These are phyloP conservation scores for Aspergillus diversus DNA, from an alignment of 495 filamentous ascomycete genomes.

Conservation along the genomic window DNA sequence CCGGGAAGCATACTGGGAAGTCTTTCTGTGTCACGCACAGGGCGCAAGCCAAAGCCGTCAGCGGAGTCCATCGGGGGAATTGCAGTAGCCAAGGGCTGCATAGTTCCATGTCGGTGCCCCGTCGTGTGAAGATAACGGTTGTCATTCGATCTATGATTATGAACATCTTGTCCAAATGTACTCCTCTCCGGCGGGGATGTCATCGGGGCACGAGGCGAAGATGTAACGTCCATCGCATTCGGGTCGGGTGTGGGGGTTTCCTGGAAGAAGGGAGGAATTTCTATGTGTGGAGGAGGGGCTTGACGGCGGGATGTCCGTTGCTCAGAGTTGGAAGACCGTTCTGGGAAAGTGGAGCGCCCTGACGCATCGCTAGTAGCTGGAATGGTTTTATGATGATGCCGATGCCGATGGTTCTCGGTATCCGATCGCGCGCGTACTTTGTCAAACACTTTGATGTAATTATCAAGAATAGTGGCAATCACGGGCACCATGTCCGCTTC, in stretches of 20 bases:
- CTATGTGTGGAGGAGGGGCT: slow-evolving; percentile 71
- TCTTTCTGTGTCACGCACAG: slow-evolving; percentile 84
- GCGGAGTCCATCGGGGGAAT: slow-evolving; percentile 73
- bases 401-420: slow-evolving; percentile 60
- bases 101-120: slow-evolving; percentile 53
- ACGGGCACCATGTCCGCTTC: slow-evolving; percentile 99
- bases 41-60: slow-evolving; percentile 76
- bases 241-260: slow-evolving; percentile 51
- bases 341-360: slow-evolving; percentile 38
- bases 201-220: slow-evolving; percentile 67
- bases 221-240: slow-evolving; percentile 62
- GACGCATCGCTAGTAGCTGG: slow-evolving; percentile 30
- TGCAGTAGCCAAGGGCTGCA: slow-evolving; percentile 70
- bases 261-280: slow-evolving; percentile 67
- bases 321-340: slow-evolving; percentile 46
- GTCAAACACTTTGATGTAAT: slow-evolving; percentile 95
- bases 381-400: slow-evolving; percentile 44
- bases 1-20: slow-evolving; percentile 83
- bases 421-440: slow-evolving; percentile 85
- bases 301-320: slow-evolving; percentile 62
- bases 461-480: slow-evolving; percentile 98
- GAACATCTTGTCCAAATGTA: slow-evolving; percentile 60
- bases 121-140: slow-evolving; percentile 50
- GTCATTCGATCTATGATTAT: slow-evolving; percentile 59
- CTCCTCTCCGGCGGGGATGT: slow-evolving; percentile 77